These are phyloP conservation scores for Lolium rigidum DNA, from an alignment of 176 grass and related monocot species.

Conservation along the genomic window DNA sequence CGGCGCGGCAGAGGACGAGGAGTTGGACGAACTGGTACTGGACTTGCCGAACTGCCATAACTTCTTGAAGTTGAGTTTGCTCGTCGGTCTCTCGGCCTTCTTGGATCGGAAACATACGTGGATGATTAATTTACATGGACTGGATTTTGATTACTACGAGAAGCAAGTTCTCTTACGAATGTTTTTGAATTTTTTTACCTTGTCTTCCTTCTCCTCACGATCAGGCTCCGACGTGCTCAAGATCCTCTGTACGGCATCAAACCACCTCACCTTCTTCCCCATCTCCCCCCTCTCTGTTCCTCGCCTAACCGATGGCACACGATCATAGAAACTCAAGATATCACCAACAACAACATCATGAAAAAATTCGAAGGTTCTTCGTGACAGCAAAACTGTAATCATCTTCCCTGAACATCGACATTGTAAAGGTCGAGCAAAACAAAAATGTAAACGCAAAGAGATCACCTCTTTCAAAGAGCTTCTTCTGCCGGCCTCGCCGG, in stretches of 20 bases:
- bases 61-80: conserved; percentile 66
- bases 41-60: conserved; percentile 66
- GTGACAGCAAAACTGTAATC: background rate
- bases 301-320: background rate
- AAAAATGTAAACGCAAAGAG: background rate
- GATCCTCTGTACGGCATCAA: conserved; percentile 62
- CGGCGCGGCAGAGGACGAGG: conserved; percentile 36
- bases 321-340: background rate
- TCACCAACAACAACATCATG: background rate
- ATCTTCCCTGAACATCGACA: background rate
- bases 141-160: background rate
- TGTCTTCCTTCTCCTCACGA: conserved; percentile 46
- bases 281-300: conserved; percentile 21
- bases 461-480: background rate
- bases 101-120: background rate
- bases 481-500: background rate
- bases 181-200: too few relatives aligned
- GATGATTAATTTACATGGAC: background rate
- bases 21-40: conserved; percentile 19
- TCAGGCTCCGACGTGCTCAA: conserved; percentile 51
- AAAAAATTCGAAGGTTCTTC: background rate
- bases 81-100: conserved; percentile 38
- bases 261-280: conserved; percentile 71
- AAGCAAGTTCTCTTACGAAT: too few relatives aligned
- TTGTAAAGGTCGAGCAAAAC: background rate